Percentiles rank a stretch among this genome's conserved stretches.
Evolutionary conservation across 441 rosid genomes (phyloP).

Genomic region (Capsella rubella): DNA sequence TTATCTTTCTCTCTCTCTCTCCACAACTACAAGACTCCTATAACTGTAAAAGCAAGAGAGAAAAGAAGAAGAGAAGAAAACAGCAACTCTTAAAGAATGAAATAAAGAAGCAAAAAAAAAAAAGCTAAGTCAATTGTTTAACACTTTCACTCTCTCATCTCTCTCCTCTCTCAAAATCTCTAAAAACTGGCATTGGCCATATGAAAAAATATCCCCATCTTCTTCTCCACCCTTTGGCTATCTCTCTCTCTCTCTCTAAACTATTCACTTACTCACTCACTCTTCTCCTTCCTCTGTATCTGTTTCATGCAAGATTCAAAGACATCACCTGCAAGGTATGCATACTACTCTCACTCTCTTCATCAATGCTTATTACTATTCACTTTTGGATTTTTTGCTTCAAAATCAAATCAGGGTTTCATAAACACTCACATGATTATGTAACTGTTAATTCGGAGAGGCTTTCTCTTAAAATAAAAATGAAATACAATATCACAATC

Average conservation of each 20-base stretch:
- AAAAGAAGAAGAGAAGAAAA: slow-evolving; percentile 47
- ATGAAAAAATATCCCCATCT: slow-evolving; percentile 35
- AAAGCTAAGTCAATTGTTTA: slow-evolving; percentile 41
- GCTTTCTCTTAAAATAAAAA: slow-evolving; percentile 10
- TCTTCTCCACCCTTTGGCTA: slow-evolving; percentile 40
- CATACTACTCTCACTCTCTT: slow-evolving; percentile 16
- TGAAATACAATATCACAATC: slow-evolving; percentile 7
- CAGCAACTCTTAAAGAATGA: slow-evolving; percentile 55
- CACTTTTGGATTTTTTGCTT: slow-evolving; percentile 12
- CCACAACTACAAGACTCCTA: slow-evolving; percentile 41
- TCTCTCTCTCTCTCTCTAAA: slow-evolving; percentile 43
- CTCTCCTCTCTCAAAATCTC: slow-evolving; percentile 39
- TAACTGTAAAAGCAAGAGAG: slow-evolving; percentile 60
- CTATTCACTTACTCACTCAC: slow-evolving; percentile 17
- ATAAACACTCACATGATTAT: slow-evolving; percentile 6
- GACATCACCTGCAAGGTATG: slow-evolving; percentile 68
- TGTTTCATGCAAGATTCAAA: slow-evolving; percentile 91
- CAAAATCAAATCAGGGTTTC: background rate
- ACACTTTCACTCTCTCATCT: slow-evolving; percentile 27
- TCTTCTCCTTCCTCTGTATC: slow-evolving; percentile 51
- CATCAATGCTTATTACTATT: background rate
- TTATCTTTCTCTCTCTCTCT: slow-evolving; percentile 28
- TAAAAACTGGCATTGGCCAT: slow-evolving; percentile 33
- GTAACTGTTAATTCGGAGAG: background rate
- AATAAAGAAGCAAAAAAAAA: slow-evolving; percentile 37